These are phyloP conservation scores for Wallacemonas sp. DNA, from an alignment of 208 protist genomes.

Conservation along the genomic window DNA sequence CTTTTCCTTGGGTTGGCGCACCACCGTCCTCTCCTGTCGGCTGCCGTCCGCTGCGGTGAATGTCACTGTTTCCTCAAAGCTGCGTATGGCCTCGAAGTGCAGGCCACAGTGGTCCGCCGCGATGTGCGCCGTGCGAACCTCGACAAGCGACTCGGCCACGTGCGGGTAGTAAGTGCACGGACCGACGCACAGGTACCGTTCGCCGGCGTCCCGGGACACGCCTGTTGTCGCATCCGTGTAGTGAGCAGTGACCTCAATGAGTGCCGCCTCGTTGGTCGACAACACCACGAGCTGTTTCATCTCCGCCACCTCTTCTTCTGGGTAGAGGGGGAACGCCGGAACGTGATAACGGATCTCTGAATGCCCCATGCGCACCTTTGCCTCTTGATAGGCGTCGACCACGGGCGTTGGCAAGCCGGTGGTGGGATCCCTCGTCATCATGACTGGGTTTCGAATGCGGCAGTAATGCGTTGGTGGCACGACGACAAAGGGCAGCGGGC, in stretches of 20 bases:
- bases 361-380: conserved; percentile 79
- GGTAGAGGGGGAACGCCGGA: conserved; percentile 91
- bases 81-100: conserved; percentile 34
- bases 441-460: conserved; percentile 56
- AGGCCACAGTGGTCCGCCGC: conserved; percentile 31
- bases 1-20: conserved; percentile 53
- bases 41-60: conserved; percentile 18
- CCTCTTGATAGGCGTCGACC: conserved; percentile 71
- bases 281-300: conserved; percentile 69
- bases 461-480: conserved; percentile 56
- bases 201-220: conserved; percentile 32
- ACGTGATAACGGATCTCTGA: conserved; percentile 76
- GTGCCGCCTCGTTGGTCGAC: conserved; percentile 31
- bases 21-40: conserved; percentile 12
- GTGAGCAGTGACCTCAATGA: conserved; percentile 49
- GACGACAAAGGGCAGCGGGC: conserved; percentile 50
- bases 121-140: conserved; percentile 24
- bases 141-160: conserved; percentile 52
- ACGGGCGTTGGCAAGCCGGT: conserved; percentile 22
- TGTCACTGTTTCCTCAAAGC: conserved; percentile 35
- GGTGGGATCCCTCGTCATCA: not conserved
- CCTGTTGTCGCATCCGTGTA: conserved; percentile 35
- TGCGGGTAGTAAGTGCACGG: conserved; percentile 78
- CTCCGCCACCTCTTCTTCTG: conserved; percentile 69
- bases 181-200: conserved; percentile 53